Evolutionary conservation across 2,329 filamentous ascomycete genomes (phyloP).

Genomic region (Clarireedia homoeocarpa): DNA sequence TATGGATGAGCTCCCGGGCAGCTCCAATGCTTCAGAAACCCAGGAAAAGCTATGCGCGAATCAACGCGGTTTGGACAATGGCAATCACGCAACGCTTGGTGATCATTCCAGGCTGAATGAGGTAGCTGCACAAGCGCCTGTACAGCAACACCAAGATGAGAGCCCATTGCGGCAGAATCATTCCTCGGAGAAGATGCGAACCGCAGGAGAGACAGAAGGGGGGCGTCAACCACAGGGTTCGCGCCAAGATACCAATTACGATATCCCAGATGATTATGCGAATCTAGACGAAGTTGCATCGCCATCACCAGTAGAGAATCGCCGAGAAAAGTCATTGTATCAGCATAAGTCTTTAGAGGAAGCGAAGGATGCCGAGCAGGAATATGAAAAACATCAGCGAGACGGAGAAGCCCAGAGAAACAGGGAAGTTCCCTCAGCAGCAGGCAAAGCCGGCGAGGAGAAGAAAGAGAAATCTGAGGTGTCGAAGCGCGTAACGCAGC

Average conservation of each 20-base stretch:
- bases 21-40: neutral
- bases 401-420: neutral
- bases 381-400: constrained; percentile 13
- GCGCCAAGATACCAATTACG: constrained; percentile 11
- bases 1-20: neutral
- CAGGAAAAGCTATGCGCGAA: neutral
- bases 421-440: constrained; percentile 5
- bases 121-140: neutral
- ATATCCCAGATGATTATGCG: constrained; percentile 29
- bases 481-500: constrained; percentile 45
- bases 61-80: neutral
- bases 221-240: neutral
- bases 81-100: constrained; percentile 32
- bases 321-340: constrained; percentile 31
- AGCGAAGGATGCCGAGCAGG: constrained; percentile 14
- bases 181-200: constrained; percentile 30
- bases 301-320: constrained; percentile 39
- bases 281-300: constrained; percentile 38
- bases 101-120: constrained; percentile 32
- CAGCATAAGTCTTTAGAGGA: constrained; percentile 36
- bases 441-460: constrained; percentile 7
- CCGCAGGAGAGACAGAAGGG: neutral
- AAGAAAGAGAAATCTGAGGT: constrained; percentile 23
- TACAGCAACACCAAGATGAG: constrained; percentile 18
- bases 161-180: constrained; percentile 29